phyloP scores from a whole-genome alignment of 257 asterid species.

The Nicotiana paniculata region DNA sequence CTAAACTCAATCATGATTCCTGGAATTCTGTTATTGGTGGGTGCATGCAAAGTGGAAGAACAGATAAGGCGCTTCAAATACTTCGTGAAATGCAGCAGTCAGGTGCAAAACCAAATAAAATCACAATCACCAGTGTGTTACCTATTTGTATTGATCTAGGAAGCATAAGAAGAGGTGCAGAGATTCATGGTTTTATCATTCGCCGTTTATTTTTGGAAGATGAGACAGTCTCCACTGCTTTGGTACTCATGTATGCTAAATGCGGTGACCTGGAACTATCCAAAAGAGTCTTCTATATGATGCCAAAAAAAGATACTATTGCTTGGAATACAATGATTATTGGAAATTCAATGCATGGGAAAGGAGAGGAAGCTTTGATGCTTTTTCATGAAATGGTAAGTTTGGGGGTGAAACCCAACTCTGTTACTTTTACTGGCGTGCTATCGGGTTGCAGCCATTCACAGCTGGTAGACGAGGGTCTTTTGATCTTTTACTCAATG shows the following conservation, averaged over 20 bases:
- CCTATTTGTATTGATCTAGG: conserved; percentile 42
- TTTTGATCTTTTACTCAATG: conserved; percentile 48
- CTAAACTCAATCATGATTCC: conserved; percentile 32
- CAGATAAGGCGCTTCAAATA: conserved; percentile 37
- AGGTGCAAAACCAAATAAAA: conserved; percentile 50
- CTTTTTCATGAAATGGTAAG: conserved; percentile 47
- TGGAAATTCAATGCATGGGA: conserved; percentile 67
- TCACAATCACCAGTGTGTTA: conserved; percentile 54
- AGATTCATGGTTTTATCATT: conserved; percentile 41
- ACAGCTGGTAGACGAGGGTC: conserved; percentile 47
- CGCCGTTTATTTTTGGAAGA: conserved; percentile 38
- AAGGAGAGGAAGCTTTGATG: conserved; percentile 44
- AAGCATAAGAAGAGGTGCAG: conserved; percentile 53
- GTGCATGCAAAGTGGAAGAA: conserved; percentile 44
- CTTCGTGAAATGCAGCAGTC: conserved; percentile 44
- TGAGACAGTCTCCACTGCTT: conserved; percentile 42
- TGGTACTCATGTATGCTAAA: conserved; percentile 55
- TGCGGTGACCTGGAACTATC: conserved; percentile 50
- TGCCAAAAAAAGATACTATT: conserved; percentile 44
- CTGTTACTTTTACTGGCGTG: conserved; percentile 56
- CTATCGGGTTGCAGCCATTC: conserved; percentile 75
- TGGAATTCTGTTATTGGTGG: conserved; percentile 72
- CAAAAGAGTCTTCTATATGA: conserved; percentile 30
- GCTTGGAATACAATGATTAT: conserved; percentile 71
- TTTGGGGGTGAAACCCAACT: conserved; percentile 47